phyloP scores from a whole-genome alignment of 176 grass and related monocot species.

The Stipa capillata region DNA sequence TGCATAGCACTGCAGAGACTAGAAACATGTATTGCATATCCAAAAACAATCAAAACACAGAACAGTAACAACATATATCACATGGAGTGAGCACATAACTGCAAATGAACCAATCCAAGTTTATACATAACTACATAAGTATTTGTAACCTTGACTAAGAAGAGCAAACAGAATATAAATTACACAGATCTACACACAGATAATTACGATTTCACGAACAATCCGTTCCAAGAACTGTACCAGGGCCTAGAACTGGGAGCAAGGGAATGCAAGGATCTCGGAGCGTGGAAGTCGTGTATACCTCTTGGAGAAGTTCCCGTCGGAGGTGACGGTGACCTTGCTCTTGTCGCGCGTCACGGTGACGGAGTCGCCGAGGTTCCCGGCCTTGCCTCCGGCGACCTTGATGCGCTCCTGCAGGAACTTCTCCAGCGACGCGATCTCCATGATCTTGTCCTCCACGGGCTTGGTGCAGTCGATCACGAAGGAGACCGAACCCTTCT shows the following conservation, averaged over 20 bases:
- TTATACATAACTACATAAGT: neutral
- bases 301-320: slow-evolving; percentile 81
- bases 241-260: neutral
- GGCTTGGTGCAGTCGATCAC: slow-evolving; percentile 86
- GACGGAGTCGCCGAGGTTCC: slow-evolving; percentile 70
- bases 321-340: slow-evolving; percentile 81
- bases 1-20: neutral
- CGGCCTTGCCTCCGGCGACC: slow-evolving; percentile 85
- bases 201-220: neutral
- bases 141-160: neutral
- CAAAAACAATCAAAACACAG: neutral
- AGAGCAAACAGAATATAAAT: neutral
- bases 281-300: neutral
- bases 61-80: neutral
- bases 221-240: neutral
- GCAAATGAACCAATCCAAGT: neutral
- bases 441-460: slow-evolving; percentile 96
- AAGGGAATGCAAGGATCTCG: neutral
- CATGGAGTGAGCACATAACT: neutral
- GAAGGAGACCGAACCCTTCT: slow-evolving; percentile 72
- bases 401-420: slow-evolving; percentile 94
- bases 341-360: slow-evolving; percentile 63
- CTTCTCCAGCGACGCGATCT: slow-evolving; percentile 91
- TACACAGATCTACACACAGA: neutral
- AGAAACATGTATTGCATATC: neutral